Evolutionary conservation across 495 filamentous ascomycete species (phyloP).

Genomic region (Cudoniella acicularis): DNA sequence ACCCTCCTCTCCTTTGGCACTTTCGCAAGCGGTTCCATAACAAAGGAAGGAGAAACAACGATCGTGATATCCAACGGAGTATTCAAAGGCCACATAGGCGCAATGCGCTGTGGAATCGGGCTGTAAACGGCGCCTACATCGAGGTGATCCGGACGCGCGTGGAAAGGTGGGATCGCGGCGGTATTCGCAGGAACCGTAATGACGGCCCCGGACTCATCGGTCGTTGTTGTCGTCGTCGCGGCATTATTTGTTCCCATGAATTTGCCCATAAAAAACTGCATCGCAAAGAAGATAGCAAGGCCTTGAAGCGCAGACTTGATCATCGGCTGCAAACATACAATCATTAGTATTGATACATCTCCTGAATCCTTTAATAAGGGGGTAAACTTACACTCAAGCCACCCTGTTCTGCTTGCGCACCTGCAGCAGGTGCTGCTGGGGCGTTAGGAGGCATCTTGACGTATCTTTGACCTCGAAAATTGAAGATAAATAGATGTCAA

Average conservation of each 20-base stretch:
- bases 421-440: conserved; percentile 21
- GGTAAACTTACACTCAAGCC: conserved; percentile 21
- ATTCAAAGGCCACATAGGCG: conserved; percentile 83
- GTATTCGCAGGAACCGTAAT: conserved; percentile 41
- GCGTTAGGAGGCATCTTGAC: conserved; percentile 26
- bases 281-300: conserved; percentile 64
- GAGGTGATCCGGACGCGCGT: conserved; percentile 55
- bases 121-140: conserved; percentile 64
- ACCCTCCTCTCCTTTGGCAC: conserved; percentile 57
- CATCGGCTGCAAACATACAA: conserved; percentile 38
- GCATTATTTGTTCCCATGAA: conserved; percentile 43
- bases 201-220: conserved; percentile 42
- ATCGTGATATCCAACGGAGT: conserved; percentile 78
- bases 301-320: conserved; percentile 58
- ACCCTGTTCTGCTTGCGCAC: conserved; percentile 14
- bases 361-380: background rate
- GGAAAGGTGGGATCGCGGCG: conserved; percentile 59
- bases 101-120: conserved; percentile 67
- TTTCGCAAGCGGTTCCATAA: conserved; percentile 60
- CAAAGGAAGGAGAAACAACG: conserved; percentile 73
- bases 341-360: background rate
- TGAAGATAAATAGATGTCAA: background rate
- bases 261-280: conserved; percentile 56
- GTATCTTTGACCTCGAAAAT: background rate
- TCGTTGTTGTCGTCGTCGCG: conserved; percentile 38